phyloP scores from a whole-genome alignment of 306 rosid species.

The Quercus agrifolia region DNA sequence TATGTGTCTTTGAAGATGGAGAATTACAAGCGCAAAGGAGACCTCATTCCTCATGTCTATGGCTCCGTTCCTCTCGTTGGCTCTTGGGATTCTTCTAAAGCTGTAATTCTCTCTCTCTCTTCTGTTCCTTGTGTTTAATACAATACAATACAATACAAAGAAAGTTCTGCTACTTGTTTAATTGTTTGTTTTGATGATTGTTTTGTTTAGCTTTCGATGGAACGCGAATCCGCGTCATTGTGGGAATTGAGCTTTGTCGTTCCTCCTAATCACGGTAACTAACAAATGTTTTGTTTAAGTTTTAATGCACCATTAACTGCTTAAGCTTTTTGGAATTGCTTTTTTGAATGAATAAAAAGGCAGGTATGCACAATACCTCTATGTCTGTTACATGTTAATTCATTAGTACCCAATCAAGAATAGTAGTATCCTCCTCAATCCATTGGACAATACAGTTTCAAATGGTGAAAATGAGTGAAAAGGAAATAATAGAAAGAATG shows the following conservation, averaged over 20 bases:
- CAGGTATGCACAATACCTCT: neutral
- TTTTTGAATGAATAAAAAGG: neutral
- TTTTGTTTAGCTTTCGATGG: conserved; percentile 67
- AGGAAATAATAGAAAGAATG: neutral
- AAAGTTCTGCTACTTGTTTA: neutral
- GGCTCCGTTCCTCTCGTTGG: conserved; percentile 92
- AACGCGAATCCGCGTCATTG: conserved; percentile 90
- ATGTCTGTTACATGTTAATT: too few relatives aligned
- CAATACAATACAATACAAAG: too few relatives aligned
- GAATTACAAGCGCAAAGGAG: conserved; percentile 68
- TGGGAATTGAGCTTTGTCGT: conserved; percentile 99
- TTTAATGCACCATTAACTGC: neutral
- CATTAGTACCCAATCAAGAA: neutral
- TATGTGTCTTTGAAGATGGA: conserved; percentile 94
- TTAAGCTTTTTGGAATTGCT: neutral
- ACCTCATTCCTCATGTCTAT: conserved; percentile 83
- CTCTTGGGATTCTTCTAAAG: conserved; percentile 91
- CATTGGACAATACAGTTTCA: neutral
- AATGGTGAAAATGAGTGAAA: neutral
- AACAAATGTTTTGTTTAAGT: neutral
- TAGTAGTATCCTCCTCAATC: neutral
- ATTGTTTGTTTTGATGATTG: neutral
- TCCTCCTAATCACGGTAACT: conserved; percentile 96
- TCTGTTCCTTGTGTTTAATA: neutral
- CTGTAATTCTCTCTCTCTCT: conserved; percentile 40